Base-by-base conservation (phyloP, 331 rosid genomes). In the Ulmus americana region DNA sequence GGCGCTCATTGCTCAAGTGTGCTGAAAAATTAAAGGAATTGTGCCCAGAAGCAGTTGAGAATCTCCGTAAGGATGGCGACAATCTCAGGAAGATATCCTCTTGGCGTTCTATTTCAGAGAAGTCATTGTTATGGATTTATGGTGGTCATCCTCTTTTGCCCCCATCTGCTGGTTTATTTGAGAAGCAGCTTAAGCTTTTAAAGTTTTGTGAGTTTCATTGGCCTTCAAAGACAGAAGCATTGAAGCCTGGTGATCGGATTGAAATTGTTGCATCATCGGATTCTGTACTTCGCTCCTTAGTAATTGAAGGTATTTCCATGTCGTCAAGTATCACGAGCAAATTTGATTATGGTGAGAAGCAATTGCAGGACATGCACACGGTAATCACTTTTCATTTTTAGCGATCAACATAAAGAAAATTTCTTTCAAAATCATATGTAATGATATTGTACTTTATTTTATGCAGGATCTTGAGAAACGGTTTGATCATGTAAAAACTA, bases 141-240 rank as follows among this genome's bases (percentile, higher is more conserved):
- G 97, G 98, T 39, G 98, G 98, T 72, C 95, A 89, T 78, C 98
- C 98, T n/a, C 46, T 71, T 65, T 70, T 82, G 75, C 95, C 98
- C 6, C 55, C 80, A 41, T 82, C 95, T 15, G 70, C 82, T 68
- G 69, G 63, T 69, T 64, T 92, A 68, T 81, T 80, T 77, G 50
- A 73, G 43, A 87, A 85, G 72, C 83, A 85, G 61, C 76, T 59
- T 48, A 83, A 70, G 74, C 82, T 92, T 71, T 69, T 70, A 64
- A 63, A 63, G 55, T 74, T 86, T 56, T 83, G 84, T 10, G 97
- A 86, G 75, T 35, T 60, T 6, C 55, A 81, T 58, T 92, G 95
- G 96, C 87, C 95, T 12, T 76, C 80, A 40, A 77, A 70, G 77
- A 59, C 67, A 55, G 66, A 74, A 12, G 73, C 66, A 28, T 20